Evolutionary conservation across 2,329 filamentous ascomycete species (phyloP).

Genomic region (Exophiala alcalophila): DNA sequence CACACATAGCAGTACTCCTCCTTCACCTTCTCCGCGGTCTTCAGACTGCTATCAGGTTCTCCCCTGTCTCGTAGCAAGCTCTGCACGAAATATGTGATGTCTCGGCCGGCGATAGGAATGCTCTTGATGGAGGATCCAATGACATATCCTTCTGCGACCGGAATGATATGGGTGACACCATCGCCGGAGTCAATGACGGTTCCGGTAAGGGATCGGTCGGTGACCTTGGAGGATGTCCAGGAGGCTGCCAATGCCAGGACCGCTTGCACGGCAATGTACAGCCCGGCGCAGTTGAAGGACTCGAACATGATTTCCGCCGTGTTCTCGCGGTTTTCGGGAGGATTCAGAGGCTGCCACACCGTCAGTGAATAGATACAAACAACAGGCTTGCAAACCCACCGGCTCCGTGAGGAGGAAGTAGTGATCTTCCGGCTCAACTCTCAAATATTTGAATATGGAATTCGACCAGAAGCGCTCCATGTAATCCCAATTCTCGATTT

Average conservation of each 20-base stretch:
- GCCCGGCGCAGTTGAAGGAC: constrained; percentile 97
- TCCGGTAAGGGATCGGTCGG: constrained; percentile 90
- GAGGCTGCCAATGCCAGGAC: constrained; percentile 94
- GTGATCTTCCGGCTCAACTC: constrained; percentile 97
- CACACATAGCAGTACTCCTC: constrained; percentile 98
- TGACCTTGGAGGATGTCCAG: constrained; percentile 98
- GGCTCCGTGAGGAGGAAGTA: constrained; percentile 98
- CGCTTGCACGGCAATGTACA: constrained; percentile 98
- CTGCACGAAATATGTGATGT: constrained; percentile 99
- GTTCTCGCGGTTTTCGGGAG: constrained; percentile 97
- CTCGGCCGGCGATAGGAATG: constrained; percentile 94
- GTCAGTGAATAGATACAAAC: constrained; percentile 9
- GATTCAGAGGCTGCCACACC: constrained; percentile 75
- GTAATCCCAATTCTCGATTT: constrained; percentile 99
- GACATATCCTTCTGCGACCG: constrained; percentile 96
- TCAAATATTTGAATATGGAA: constrained; percentile 99
- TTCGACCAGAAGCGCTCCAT: constrained; percentile 99
- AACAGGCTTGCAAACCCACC: constrained; percentile 51
- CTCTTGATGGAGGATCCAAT: constrained; percentile 99
- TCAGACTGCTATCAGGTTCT: constrained; percentile 92
- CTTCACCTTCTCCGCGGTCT: constrained; percentile 97
- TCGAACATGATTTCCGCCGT: constrained; percentile 99
- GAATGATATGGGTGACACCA: constrained; percentile 98
- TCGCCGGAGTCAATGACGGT: constrained; percentile 99
- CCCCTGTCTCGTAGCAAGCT: constrained; percentile 91